Conservation (phyloP, 306 rosid species). For the Dicorynia guianensis region DNA sequence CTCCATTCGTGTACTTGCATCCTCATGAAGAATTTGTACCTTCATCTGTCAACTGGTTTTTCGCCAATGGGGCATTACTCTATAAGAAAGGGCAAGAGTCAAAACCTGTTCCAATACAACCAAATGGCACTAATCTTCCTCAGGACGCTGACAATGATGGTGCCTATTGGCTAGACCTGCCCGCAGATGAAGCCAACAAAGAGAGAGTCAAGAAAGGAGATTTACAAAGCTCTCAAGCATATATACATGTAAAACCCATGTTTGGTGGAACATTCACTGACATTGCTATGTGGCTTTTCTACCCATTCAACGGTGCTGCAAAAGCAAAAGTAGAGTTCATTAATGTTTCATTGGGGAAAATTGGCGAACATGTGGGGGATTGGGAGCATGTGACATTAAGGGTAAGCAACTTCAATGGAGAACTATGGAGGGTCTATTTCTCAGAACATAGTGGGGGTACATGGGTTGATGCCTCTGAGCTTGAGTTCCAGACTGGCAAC, state of each 20-base stretch:
- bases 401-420: constrained; percentile 63
- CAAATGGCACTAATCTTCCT: constrained; percentile 58
- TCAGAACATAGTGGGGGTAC: constrained; percentile 60
- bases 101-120: constrained; percentile 45
- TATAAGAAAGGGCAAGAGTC: constrained; percentile 46
- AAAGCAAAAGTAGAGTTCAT: constrained; percentile 52
- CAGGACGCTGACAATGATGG: constrained; percentile 58
- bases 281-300: constrained; percentile 60
- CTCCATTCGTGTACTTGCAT: constrained; percentile 60
- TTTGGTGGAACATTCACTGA: constrained; percentile 62
- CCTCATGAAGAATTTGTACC: constrained; percentile 60
- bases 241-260: constrained; percentile 65
- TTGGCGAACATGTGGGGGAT: constrained; percentile 65
- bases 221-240: constrained; percentile 43
- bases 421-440: constrained; percentile 49
- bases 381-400: constrained; percentile 67
- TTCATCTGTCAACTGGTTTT: constrained; percentile 62
- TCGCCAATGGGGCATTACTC: constrained; percentile 55
- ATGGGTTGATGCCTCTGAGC: constrained; percentile 57
- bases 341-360: constrained; percentile 48
- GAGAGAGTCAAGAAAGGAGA: constrained; percentile 59
- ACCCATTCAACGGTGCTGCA: constrained; percentile 66
- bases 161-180: constrained; percentile 62
- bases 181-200: constrained; percentile 36
- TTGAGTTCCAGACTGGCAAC: constrained; percentile 45